Evolutionary conservation across 805 yeast species (phyloP), one percentile per base, ranked within the genome.

Genomic region (Candida montana): DNA sequence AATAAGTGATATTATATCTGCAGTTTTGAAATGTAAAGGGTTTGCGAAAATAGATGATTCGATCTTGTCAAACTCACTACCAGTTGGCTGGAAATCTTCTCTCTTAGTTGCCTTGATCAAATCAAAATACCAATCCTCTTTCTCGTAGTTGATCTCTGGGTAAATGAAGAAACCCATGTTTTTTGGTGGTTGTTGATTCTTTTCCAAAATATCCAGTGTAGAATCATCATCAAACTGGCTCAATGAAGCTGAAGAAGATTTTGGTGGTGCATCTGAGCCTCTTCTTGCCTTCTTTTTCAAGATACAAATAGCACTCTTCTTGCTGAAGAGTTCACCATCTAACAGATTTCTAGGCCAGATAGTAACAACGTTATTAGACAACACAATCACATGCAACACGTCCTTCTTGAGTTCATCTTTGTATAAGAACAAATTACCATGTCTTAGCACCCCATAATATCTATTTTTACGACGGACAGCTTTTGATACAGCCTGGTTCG

Each of bases 91-190:
- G 13, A 39, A 23, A 13, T 51, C 48, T 9, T 62, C 64, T 5
- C 64, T 62, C 45, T 82, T 83, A 0, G 91, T 75, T 1, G 95
- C 95, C 42, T 81, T 69, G n/a, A 91, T 69, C 41, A 93, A 67
- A 1, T 86, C 80, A 61, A 88, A 89, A 58, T 91, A 93, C 84
- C 96, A 81, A 58, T 91, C 96, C 61, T 93, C 99, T 55, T 91
- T 91, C 35, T 83, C 89, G 42, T 73, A 73, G 50, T 89, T 87
- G 37, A 79, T 72, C 51, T 88, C 95, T 33, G 82, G 75, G 59
- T 88, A 86, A 4, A 91, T 61, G 59, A 74, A 91, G 52, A 75
- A 75, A 6, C 63, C 62, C 44, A 57, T 47, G 24, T 46, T 52
- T n/a, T 56, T 52, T 2, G 72, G 69, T 4, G 59, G 58, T 2